Evolutionary conservation across 805 yeast species (phyloP).

Genomic region (Dipodascopsis tothii): DNA sequence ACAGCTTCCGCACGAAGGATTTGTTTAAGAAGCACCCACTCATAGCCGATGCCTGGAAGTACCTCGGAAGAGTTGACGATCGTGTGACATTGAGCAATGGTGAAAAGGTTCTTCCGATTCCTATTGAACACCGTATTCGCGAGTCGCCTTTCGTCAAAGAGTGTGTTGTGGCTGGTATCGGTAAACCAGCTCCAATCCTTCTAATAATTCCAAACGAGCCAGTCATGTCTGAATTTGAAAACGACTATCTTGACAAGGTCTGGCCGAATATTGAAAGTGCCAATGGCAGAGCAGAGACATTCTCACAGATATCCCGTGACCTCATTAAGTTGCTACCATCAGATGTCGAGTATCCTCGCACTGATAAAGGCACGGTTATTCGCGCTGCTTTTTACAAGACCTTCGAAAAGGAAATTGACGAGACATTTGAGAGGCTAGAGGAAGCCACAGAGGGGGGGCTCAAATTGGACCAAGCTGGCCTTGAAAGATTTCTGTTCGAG

Average conservation of each 20-base stretch:
- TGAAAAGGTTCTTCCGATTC: slow-evolving; percentile 15
- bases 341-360: slow-evolving; percentile 13
- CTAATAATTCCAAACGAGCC: slow-evolving; percentile 6
- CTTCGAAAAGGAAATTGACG: slow-evolving; percentile 13
- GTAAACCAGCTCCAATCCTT: slow-evolving; percentile 8
- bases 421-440: slow-evolving; percentile 5
- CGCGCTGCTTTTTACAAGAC: slow-evolving; percentile 16
- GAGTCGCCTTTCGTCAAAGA: slow-evolving; percentile 9
- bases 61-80: slow-evolving; percentile 15
- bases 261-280: slow-evolving; percentile 15
- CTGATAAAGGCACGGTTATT: slow-evolving; percentile 18
- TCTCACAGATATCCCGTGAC: slow-evolving; percentile 10
- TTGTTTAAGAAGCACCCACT: slow-evolving; percentile 11
- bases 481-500: slow-evolving; percentile 6
- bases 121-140: slow-evolving; percentile 16
- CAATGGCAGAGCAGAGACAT: slow-evolving; percentile 8
- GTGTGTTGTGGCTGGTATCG: slow-evolving; percentile 17
- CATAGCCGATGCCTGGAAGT: slow-evolving; percentile 11
- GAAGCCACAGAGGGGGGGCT: slow-evolving; percentile 7
- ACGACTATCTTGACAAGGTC: slow-evolving; percentile 7
- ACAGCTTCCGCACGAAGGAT: slow-evolving; percentile 15
- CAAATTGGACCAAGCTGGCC: background rate
- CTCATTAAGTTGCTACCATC: slow-evolving; percentile 7
- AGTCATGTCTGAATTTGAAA: slow-evolving; percentile 1
- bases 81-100: slow-evolving; percentile 15